These are phyloP conservation scores for Lunularia cruciata DNA, from an alignment of 225 moss, liverwort and hornwort genomes.

Conservation along the genomic window DNA sequence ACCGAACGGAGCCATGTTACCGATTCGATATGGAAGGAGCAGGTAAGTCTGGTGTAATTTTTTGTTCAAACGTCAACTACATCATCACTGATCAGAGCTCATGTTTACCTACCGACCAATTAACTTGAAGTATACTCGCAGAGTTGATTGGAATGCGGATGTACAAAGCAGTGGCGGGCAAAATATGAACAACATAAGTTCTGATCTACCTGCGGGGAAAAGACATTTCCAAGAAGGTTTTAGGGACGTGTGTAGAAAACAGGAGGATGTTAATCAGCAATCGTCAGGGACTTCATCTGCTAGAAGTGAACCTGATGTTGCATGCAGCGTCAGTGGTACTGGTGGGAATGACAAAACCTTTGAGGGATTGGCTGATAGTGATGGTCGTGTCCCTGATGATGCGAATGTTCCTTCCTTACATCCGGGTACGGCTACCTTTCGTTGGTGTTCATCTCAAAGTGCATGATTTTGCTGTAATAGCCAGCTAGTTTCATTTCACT, in stretches of 20 bases:
- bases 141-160: constrained; percentile 10
- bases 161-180: background rate
- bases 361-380: background rate
- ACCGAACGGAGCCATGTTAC: background rate
- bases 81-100: background rate
- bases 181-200: background rate
- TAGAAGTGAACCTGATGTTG: constrained; percentile 22
- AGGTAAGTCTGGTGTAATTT: background rate
- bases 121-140: background rate
- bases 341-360: background rate
- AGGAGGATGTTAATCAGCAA: constrained; percentile 16
- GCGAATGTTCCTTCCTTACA: background rate
- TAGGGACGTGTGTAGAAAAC: background rate
- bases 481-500: too few species aligned
- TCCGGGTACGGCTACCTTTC: background rate
- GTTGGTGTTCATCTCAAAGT: too few species aligned
- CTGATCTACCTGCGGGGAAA: constrained; percentile 3
- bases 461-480: too few species aligned
- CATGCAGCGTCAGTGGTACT: background rate
- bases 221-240: constrained; percentile 23
- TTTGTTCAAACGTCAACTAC: background rate
- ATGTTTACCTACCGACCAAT: too few species aligned
- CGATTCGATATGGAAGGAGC: background rate
- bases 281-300: constrained; percentile 19
- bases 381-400: background rate